These are phyloP conservation scores for Leptographium lundbergii DNA, from an alignment of 2,329 filamentous ascomycete species.

Conservation along the genomic window DNA sequence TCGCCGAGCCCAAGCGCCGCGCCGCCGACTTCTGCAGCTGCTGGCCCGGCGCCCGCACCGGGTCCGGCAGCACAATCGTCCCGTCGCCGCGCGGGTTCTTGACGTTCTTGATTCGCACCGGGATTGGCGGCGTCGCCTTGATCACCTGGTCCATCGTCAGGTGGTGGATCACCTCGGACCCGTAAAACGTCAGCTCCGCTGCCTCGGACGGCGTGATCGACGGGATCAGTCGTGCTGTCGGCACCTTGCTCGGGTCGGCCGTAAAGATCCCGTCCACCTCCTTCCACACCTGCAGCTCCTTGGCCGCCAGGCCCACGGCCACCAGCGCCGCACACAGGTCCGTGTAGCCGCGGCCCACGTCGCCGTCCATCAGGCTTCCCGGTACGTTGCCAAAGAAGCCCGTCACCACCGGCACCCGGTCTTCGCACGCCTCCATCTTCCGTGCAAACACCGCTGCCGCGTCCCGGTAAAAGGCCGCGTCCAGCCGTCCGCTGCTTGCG, in stretches of 20 bases:
- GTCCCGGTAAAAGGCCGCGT: constrained; percentile 56
- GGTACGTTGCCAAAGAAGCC: constrained; percentile 94
- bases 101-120: constrained; percentile 84
- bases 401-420: constrained; percentile 59
- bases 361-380: constrained; percentile 64
- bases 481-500: constrained; percentile 34
- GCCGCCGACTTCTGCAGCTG: constrained; percentile 35
- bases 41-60: constrained; percentile 38
- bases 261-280: constrained; percentile 62
- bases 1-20: constrained; percentile 16
- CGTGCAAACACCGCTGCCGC: constrained; percentile 48
- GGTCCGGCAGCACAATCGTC: constrained; percentile 74
- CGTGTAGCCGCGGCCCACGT: constrained; percentile 91
- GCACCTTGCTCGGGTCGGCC: constrained; percentile 72
- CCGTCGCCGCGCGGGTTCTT: constrained; percentile 71
- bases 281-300: constrained; percentile 96
- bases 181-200: constrained; percentile 88
- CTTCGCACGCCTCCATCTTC: constrained; percentile 51
- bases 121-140: constrained; percentile 64
- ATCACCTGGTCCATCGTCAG: constrained; percentile 97
- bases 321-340: constrained; percentile 89
- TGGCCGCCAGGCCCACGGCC: constrained; percentile 74
- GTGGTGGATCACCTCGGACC: constrained; percentile 94
- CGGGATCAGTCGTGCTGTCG: constrained; percentile 78
- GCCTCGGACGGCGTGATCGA: constrained; percentile 91